Conservation (phyloP, 2,329 filamentous ascomycete species). For the Rhytidhysteron rufulum region DNA sequence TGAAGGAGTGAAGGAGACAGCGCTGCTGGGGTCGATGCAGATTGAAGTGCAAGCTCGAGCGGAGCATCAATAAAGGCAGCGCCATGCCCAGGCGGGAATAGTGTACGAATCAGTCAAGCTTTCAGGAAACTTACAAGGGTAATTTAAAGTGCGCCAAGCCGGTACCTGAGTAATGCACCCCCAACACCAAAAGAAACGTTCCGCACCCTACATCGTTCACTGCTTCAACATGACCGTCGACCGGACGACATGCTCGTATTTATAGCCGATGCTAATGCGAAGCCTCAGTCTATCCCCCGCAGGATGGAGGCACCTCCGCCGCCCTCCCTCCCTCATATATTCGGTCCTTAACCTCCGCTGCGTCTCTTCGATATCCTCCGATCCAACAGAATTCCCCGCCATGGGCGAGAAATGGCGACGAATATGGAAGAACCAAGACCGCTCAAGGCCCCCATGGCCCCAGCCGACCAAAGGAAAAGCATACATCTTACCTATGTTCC, state of each 20-base stretch:
- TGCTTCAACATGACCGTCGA: background rate
- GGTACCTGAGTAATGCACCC: no score
- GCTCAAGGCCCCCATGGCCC: conserved; percentile 8
- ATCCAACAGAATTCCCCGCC: conserved; percentile 13
- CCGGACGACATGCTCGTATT: conserved; percentile 13
- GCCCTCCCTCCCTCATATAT: conserved; percentile 1
- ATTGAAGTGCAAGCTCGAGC: no score
- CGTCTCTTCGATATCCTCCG: conserved; percentile 1
- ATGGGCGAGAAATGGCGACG: conserved; percentile 55
- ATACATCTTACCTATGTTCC: conserved; percentile 89
- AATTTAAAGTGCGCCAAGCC: no score
- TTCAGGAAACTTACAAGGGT: no score
- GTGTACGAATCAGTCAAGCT: no score
- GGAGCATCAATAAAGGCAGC: no score
- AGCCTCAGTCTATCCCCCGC: conserved; percentile 19
- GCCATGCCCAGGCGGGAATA: no score
- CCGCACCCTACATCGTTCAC: background rate
- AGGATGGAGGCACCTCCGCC: conserved; percentile 14
- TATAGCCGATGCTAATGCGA: conserved; percentile 31
- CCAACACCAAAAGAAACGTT: background rate
- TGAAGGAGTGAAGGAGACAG: background rate
- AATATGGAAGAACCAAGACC: conserved; percentile 37
- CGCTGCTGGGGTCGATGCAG: no score
- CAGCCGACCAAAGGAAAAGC: conserved; percentile 36
- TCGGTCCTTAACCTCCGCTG: conserved; percentile 5